Evolutionary conservation across 139 green algal species (phyloP).

Genomic region (Pseudopediastrum boryanum): DNA sequence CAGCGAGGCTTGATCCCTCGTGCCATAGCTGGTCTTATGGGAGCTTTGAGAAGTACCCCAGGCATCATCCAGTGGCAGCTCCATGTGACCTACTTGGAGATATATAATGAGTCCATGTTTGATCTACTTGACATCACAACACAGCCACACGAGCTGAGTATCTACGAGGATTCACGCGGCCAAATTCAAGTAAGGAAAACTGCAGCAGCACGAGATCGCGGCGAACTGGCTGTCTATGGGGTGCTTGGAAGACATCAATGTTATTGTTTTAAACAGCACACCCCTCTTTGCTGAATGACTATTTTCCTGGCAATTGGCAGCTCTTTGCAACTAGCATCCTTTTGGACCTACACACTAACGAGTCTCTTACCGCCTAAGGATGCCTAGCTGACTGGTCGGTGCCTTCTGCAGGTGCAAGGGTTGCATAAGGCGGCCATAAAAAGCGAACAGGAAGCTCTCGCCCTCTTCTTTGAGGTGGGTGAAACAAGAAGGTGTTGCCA

Average conservation of each 20-base stretch:
- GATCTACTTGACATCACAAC: slow-evolving; percentile 72
- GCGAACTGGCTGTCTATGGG: too few relatives aligned
- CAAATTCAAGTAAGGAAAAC: slow-evolving; percentile 22
- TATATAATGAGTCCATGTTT: slow-evolving; percentile 78
- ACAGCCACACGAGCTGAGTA: slow-evolving; percentile 48
- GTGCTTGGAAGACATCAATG: too few relatives aligned
- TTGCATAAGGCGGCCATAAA: slow-evolving; percentile 46
- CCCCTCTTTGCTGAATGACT: too few relatives aligned
- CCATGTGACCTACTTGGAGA: slow-evolving; percentile 64
- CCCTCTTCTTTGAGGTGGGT: slow-evolving; percentile 70
- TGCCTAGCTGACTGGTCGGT: too few relatives aligned
- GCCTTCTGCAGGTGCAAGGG: slow-evolving; percentile 45
- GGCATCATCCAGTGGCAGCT: slow-evolving; percentile 22
- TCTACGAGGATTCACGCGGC: slow-evolving; percentile 28
- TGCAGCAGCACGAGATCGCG: too few relatives aligned
- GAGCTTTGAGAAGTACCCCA: background rate
- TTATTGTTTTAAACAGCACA: too few relatives aligned
- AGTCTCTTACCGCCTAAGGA: too few relatives aligned
- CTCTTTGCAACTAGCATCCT: too few relatives aligned
- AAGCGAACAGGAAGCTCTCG: slow-evolving; percentile 66
- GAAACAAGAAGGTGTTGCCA: too few relatives aligned
- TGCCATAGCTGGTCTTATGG: slow-evolving; percentile 34
- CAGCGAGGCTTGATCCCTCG: slow-evolving; percentile 72
- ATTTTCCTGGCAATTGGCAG: too few relatives aligned
- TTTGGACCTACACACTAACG: too few relatives aligned